Percentiles rank a stretch among this genome's conserved stretches.
Evolutionary conservation across 352 stramenopile species (phyloP).

Genomic region (Phytophthora pluvialis): DNA sequence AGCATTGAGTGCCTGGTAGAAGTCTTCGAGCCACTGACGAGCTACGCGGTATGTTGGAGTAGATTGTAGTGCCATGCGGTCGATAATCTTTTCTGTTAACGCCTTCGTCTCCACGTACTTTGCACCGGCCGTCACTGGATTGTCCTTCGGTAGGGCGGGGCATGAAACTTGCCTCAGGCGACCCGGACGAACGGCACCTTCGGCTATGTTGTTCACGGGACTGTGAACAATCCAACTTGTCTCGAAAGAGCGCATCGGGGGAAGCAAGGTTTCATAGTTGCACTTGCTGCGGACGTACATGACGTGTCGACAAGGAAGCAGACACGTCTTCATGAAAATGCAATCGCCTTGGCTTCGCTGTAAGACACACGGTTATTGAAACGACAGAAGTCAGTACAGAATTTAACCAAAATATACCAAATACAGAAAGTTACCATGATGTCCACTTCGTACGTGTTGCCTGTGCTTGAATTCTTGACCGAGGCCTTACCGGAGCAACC

Average conservation of each 20-base stretch:
- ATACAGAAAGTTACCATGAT: no score
- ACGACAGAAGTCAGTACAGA: no score
- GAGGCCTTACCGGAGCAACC: no score
- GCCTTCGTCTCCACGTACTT: constrained; percentile 7
- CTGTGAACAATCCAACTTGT: constrained; percentile 1
- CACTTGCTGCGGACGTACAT: constrained; percentile 1
- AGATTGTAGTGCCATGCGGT: constrained; percentile 20
- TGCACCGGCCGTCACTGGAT: background rate
- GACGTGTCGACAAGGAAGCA: constrained; percentile 5
- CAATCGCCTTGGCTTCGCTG: background rate
- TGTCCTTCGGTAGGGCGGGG: background rate
- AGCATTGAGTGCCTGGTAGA: background rate
- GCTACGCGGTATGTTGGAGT: constrained; percentile 8
- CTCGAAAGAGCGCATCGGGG: constrained; percentile 1
- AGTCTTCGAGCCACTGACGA: constrained; percentile 5
- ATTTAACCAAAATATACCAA: no score
- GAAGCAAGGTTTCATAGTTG: constrained; percentile 17
- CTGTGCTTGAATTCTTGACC: no score
- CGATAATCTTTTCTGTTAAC: constrained; percentile 10
- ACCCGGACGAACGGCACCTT: background rate
- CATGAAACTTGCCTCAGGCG: background rate
- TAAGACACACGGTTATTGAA: background rate
- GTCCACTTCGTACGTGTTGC: no score
- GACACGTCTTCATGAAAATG: constrained; percentile 19
- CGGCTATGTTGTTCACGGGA: constrained; percentile 16